These are phyloP conservation scores for Lantana camara DNA, from an alignment of 257 asterid species.

Conservation along the genomic window DNA sequence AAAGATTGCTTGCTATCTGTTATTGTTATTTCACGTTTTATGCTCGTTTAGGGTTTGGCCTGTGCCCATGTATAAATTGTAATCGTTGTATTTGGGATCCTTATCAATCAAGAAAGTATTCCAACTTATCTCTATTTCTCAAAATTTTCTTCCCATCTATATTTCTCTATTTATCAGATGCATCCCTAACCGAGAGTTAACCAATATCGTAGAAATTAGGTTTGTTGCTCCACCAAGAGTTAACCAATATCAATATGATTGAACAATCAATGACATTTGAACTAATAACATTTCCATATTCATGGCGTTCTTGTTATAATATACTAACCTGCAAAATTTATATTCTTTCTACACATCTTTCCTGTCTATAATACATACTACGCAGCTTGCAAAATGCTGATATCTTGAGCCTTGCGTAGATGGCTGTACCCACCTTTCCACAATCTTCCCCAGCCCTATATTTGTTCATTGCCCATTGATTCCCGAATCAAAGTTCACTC, in stretches of 20 bases:
- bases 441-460: background rate
- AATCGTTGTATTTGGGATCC: too few species aligned
- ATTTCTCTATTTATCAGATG: too few species aligned
- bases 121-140: too few species aligned
- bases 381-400: background rate
- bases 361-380: slow-evolving; percentile 21
- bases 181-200: too few species aligned
- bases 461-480: background rate
- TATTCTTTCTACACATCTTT: slow-evolving; percentile 19
- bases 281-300: background rate
- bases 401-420: slow-evolving; percentile 13
- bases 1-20: too few species aligned
- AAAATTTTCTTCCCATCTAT: too few species aligned
- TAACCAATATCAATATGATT: background rate
- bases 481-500: background rate
- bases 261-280: background rate
- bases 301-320: slow-evolving; percentile 1
- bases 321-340: slow-evolving; percentile 32
- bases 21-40: too few species aligned
- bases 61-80: too few species aligned
- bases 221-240: background rate
- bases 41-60: too few species aligned
- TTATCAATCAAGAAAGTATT: too few species aligned
- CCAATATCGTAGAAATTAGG: too few species aligned
- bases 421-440: background rate